Evolutionary conservation across 257 asterid genomes (phyloP).

Genomic region (Solanum microdontum): DNA sequence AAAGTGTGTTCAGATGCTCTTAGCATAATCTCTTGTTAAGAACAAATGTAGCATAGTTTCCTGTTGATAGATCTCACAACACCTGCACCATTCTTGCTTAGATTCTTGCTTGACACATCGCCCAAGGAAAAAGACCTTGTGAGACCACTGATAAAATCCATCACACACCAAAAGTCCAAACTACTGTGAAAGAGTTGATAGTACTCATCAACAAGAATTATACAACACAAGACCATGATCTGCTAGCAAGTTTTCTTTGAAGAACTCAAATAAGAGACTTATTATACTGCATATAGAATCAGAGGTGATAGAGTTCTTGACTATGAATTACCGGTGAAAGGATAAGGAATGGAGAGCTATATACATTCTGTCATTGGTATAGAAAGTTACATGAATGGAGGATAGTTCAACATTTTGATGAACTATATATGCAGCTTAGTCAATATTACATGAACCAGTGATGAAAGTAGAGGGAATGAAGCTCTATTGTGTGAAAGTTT

Average conservation of each 20-base stretch:
- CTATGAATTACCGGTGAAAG: not conserved
- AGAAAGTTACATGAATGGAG: not conserved
- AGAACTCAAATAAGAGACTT: not conserved
- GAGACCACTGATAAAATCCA: not conserved
- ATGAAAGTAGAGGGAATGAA: not conserved
- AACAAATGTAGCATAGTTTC: too few relatives aligned
- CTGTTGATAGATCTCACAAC: too few relatives aligned
- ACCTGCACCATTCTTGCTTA: too few relatives aligned
- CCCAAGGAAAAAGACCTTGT: not conserved
- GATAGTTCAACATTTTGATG: not conserved
- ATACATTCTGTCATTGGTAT: not conserved
- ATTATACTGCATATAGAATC: not conserved
- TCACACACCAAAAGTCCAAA: not conserved
- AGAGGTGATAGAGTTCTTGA: not conserved
- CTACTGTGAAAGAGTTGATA: slow-evolving; percentile 59
- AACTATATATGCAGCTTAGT: not conserved
- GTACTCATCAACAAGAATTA: slow-evolving; percentile 49
- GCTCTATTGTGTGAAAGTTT: not conserved
- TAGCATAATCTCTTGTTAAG: too few relatives aligned
- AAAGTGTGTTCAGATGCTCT: too few relatives aligned
- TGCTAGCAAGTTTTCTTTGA: slow-evolving; percentile 10
- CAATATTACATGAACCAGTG: not conserved
- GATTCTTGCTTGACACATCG: too few relatives aligned
- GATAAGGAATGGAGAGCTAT: not conserved
- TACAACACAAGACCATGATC: slow-evolving; percentile 28